Percentiles rank a stretch among this genome's conserved stretches.
phyloP scores from a whole-genome alignment of 1,284 basidiomycete species.

The Neolentinus lepideus region DNA sequence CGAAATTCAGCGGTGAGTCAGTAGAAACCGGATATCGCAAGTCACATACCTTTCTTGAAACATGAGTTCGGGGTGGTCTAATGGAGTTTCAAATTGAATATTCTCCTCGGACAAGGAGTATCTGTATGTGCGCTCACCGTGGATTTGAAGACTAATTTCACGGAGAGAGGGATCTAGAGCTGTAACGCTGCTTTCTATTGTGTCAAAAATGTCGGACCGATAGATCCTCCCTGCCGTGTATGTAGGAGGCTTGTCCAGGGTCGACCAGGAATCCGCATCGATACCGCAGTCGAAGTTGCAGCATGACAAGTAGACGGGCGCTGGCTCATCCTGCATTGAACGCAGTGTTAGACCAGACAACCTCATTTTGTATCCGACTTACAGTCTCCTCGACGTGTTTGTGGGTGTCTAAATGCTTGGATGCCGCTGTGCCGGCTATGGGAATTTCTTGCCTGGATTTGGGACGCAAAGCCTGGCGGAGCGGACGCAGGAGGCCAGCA shows the following conservation, averaged over 20 bases:
- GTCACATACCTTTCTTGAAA: conserved; percentile 20
- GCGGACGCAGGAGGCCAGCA: not conserved
- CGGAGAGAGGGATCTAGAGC: conserved; percentile 22
- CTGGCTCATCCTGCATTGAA: not conserved
- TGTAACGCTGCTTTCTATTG: conserved; percentile 22
- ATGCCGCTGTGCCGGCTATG: not conserved
- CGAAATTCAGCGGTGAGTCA: not conserved
- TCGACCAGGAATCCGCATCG: not conserved
- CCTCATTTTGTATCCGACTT: not conserved
- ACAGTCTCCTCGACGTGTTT: not conserved
- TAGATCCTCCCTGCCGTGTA: not conserved
- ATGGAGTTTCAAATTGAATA: not conserved
- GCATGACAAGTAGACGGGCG: not conserved
- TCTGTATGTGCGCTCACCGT: conserved; percentile 16
- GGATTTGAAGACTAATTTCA: conserved; percentile 28
- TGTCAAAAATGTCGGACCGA: conserved; percentile 13
- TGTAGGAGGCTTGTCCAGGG: conserved; percentile 1
- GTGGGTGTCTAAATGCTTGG: not conserved
- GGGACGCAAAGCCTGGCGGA: not conserved
- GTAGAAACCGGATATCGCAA: not conserved
- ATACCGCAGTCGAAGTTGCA: not conserved
- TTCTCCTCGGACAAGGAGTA: not conserved
- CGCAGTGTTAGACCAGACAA: not conserved
- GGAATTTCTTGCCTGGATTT: not conserved
- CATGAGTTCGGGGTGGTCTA: conserved; percentile 23